Evolutionary conservation across 345 rosid species (phyloP).

Genomic region (Lenwebbia sp.): DNA sequence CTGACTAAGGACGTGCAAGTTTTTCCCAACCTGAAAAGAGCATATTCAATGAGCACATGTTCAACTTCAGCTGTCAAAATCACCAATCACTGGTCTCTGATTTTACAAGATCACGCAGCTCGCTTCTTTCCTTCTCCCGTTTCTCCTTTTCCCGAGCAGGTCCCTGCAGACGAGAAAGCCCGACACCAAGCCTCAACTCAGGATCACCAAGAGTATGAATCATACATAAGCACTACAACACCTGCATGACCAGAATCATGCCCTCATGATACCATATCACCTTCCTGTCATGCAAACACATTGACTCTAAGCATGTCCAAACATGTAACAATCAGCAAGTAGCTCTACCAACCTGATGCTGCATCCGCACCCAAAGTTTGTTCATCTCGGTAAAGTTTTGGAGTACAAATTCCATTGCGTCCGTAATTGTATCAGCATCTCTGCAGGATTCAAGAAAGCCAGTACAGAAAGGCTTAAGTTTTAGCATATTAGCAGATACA

Average conservation of each 20-base stretch:
- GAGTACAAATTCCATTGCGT: constrained; percentile 93
- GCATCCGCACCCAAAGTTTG: constrained; percentile 99
- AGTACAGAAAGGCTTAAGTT: background rate
- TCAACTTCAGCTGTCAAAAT: constrained; percentile 24
- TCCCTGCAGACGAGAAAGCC: constrained; percentile 99
- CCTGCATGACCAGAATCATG: constrained; percentile 98
- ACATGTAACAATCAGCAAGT: constrained; percentile 39
- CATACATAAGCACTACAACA: constrained; percentile 87
- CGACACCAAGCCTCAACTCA: constrained; percentile 97
- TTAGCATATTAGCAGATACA: background rate
- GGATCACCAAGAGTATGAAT: constrained; percentile 91
- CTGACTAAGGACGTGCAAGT: constrained; percentile 96
- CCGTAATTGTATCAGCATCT: constrained; percentile 88
- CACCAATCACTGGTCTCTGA: constrained; percentile 35
- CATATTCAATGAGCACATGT: constrained; percentile 19
- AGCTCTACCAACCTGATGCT: constrained; percentile 96
- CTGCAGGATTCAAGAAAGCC: constrained; percentile 21
- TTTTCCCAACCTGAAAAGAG: constrained; percentile 85
- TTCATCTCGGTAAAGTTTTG: constrained; percentile 99
- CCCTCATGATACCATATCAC: constrained; percentile 66
- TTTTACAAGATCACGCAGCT: constrained; percentile 99
- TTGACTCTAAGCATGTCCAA: constrained; percentile 45
- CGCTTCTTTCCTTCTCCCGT: constrained; percentile 98
- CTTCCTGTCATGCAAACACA: constrained; percentile 54
- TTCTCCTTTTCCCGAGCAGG: constrained; percentile 98